Conservation (phyloP, 805 yeast species). For the Vanderwaltozyma verrucispora region DNA sequence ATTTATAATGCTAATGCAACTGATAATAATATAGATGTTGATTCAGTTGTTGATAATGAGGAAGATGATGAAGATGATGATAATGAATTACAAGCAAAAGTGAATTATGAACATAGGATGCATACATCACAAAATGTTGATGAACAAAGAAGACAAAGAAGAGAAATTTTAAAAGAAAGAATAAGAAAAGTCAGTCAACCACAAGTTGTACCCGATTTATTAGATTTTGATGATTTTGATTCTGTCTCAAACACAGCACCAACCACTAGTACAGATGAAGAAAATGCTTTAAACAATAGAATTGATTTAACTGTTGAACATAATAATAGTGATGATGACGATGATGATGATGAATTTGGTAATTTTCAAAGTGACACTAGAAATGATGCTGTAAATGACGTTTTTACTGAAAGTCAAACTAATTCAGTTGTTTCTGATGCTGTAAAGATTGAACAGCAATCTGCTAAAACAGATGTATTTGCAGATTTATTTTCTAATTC, state of each 20-base stretch:
- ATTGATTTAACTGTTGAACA: neutral
- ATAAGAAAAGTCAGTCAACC: slow-evolving; percentile 19
- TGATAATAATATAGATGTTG: slow-evolving; percentile 1
- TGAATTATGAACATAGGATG: slow-evolving; percentile 4
- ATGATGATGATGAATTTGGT: slow-evolving; percentile 30
- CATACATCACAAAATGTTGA: slow-evolving; percentile 23
- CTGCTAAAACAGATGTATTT: slow-evolving; percentile 18
- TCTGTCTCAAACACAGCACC: neutral
- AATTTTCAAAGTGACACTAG: slow-evolving; percentile 27
- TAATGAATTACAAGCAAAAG: slow-evolving; percentile 3
- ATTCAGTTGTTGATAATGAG: slow-evolving; percentile 2
- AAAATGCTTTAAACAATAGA: neutral
- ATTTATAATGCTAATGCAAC: slow-evolving; percentile 1
- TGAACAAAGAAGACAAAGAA: slow-evolving; percentile 29
- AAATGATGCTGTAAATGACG: neutral
- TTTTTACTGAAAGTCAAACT: neutral
- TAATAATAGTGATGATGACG: slow-evolving; percentile 4
- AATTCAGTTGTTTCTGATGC: slow-evolving; percentile 7
- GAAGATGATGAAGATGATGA: slow-evolving; percentile 4
- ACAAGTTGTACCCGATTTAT: slow-evolving; percentile 20
- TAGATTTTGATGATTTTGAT: slow-evolving; percentile 21
- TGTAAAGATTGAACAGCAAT: no score
- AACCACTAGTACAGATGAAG: neutral
- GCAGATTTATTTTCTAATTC: slow-evolving; percentile 25
- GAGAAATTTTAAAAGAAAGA: slow-evolving; percentile 28